Evolutionary conservation across 495 filamentous ascomycete species (phyloP).

Genomic region (Daldinia caldariorum): DNA sequence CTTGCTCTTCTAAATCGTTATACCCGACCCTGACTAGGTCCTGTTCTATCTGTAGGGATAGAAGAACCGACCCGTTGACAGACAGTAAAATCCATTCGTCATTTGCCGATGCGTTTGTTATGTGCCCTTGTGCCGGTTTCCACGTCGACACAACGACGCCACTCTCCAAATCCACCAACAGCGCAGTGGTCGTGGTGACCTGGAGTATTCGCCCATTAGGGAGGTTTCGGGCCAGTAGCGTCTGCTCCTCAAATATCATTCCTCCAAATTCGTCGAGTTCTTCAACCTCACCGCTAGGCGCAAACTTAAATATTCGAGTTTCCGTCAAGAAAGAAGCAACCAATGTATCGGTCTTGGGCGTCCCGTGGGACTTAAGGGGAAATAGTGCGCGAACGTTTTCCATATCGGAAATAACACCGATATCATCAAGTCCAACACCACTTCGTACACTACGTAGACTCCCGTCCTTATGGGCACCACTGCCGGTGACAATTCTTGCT

Average conservation of each 20-base stretch:
- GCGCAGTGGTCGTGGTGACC: conserved; percentile 72
- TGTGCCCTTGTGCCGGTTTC: conserved; percentile 67
- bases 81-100: conserved; percentile 74
- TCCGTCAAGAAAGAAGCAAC: conserved; percentile 84
- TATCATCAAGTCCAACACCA: conserved; percentile 91
- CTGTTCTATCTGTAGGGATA: conserved; percentile 70
- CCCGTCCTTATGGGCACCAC: conserved; percentile 86
- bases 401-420: conserved; percentile 84
- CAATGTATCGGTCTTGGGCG: conserved; percentile 69
- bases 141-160: conserved; percentile 75
- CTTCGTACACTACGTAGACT: conserved; percentile 88
- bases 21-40: conserved; percentile 65
- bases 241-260: conserved; percentile 73
- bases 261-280: conserved; percentile 80
- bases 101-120: conserved; percentile 83
- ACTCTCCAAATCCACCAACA: conserved; percentile 73
- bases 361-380: conserved; percentile 60
- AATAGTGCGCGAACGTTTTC: conserved; percentile 74
- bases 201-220: conserved; percentile 74
- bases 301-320: conserved; percentile 84
- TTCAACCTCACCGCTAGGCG: conserved; percentile 78
- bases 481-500: conserved; percentile 90
- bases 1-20: conserved; percentile 68
- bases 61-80: conserved; percentile 71
- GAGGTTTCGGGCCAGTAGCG: conserved; percentile 75